Evolutionary conservation across 2,329 filamentous ascomycete genomes (phyloP), one percentile per base, ranked within the genome.

Genomic region (Aspergillus fumigatiaffinis): DNA sequence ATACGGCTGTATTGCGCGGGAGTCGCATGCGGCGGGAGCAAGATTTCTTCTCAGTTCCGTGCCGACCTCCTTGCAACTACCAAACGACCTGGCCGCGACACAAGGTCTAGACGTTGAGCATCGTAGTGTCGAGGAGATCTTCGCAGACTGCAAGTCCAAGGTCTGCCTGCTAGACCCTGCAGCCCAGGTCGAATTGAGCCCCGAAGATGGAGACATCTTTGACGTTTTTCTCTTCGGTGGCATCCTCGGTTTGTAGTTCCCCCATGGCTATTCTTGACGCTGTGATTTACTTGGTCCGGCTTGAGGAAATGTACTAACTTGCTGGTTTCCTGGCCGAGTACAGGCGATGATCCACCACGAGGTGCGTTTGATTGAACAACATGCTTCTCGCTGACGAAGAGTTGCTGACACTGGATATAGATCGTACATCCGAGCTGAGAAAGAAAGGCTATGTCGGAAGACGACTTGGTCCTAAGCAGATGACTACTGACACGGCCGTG

Each of bases 401-500:
- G 32, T 17, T 48, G 56, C 57, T 58, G 25, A 57, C 53, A 41
- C 44, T n/a, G 47, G 47, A 38, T 7, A 42, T 21, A 95, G 93
- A 97, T 76, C 88, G 94, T 60, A 99, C 94, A 4, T 93, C 90
- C n/a, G 94, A 99, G 74, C 79, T 99, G 66, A 87, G 94, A 53
- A 92, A 91, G 76, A 96, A 97, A 73, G 94, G 94, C 3, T 99
- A 96, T 68, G 82, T 87, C 57, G 92, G 93, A 57, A 87, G 94
- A 53, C 84, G 94, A 57, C 81, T 99, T 29, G 94, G 94, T 0
- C 91, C 93, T 7, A 88, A 92, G 66, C 94, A 99, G 76, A 97
- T 99, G 93, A 97, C 94, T 3, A 99, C 94, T 4, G 94, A 99
- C 73, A 99, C 94, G 21, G 94, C 94, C 4, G 94, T 97, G 52